These are phyloP conservation scores for Botrytis fabae DNA, from an alignment of 2,329 filamentous ascomycete genomes.

Conservation along the genomic window DNA sequence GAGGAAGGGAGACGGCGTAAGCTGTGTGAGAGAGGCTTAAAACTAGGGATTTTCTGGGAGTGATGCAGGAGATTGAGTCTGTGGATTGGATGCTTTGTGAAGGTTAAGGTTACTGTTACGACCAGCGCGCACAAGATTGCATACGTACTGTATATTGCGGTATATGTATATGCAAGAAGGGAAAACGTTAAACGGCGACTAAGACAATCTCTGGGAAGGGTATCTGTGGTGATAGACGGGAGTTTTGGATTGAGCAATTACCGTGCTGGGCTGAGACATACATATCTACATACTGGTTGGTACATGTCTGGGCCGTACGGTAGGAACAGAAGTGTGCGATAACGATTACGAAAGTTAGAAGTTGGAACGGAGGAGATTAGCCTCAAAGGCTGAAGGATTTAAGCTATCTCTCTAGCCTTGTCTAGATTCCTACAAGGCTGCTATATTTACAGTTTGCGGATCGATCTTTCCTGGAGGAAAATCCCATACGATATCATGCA, in stretches of 20 bases:
- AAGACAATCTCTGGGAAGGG: not conserved
- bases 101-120: not conserved
- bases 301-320: not conserved
- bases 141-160: not conserved
- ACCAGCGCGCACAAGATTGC: not conserved
- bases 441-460: not conserved
- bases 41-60: not conserved
- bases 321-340: slow-evolving; percentile 8
- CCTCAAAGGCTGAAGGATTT: slow-evolving; percentile 9
- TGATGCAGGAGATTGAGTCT: not conserved
- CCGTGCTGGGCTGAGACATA: slow-evolving; percentile 13
- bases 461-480: not conserved
- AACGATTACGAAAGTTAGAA: not conserved
- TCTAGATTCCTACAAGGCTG: slow-evolving; percentile 1
- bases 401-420: slow-evolving; percentile 3
- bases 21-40: not conserved
- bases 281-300: not conserved
- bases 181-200: slow-evolving; percentile 20
- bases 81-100: not conserved
- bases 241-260: slow-evolving; percentile 6
- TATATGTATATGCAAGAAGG: slow-evolving; percentile 12
- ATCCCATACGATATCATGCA: slow-evolving; percentile 46
- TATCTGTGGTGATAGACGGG: not conserved
- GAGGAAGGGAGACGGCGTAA: slow-evolving; percentile 13
- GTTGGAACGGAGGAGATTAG: not conserved